Base-by-base conservation (phyloP, 163 green algal species). In the Coccomyxa subellipsoidea region DNA sequence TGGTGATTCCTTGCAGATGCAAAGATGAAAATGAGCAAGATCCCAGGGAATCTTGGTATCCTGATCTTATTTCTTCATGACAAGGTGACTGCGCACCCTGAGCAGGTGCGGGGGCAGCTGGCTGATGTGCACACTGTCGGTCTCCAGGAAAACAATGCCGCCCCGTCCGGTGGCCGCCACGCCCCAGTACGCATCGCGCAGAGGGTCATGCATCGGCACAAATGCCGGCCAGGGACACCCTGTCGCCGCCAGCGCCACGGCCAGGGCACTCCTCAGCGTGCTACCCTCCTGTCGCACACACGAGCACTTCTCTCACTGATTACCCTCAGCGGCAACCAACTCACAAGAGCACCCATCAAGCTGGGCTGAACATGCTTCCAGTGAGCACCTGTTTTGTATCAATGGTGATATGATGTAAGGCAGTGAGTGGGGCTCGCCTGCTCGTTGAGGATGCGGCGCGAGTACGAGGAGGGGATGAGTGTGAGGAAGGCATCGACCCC, bases 391-490 rank as follows among this genome's bases (percentile, higher is more conserved):
- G n/a, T n/a, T n/a, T n/a, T n/a, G n/a, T n/a, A n/a, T n/a, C n/a
- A n/a, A n/a, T n/a, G n/a, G n/a, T n/a, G n/a, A n/a, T n/a, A n/a
- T n/a, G n/a, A n/a, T n/a, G n/a, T n/a, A n/a, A n/a, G n/a, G n/a
- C n/a, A n/a, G n/a, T n/a, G n/a, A n/a, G n/a, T 29, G 77, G n/a
- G 7, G 59, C 37, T 54, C 69, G 85, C 82, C 84, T 87, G 73
- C 12, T 84, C 69, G 31, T 88, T 81, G 72, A 96, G 82, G 35
- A 97, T 75, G 0, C 92, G 78, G 3, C 88, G 81, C 38, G 89
- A 95, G 85, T 92, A 96, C 84, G 86, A 95, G 37, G 86, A 83
- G 4, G 94, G 93, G 78, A 85, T 83, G 54, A 97, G 88, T 66
- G 92, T 78, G 70, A 96, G 70, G 79, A 93, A 95, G 15, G 84